These are phyloP conservation scores for Colletotrichum lentis DNA, from an alignment of 2,329 filamentous ascomycete species.

Conservation along the genomic window DNA sequence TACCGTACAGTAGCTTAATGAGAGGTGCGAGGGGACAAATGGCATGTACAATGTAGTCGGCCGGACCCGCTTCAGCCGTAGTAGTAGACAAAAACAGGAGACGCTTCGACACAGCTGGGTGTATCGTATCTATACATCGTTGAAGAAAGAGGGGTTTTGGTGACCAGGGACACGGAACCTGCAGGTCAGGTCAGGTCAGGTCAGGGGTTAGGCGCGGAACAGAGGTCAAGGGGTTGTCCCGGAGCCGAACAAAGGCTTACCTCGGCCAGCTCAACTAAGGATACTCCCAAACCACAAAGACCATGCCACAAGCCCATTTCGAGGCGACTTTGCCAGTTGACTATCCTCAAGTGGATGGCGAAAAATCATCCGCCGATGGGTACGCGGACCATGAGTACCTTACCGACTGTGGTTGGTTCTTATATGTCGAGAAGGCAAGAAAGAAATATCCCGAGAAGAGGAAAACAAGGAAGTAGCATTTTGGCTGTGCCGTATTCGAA, in stretches of 20 bases:
- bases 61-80: slow-evolving; percentile 7
- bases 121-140: background rate
- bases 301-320: background rate
- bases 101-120: background rate
- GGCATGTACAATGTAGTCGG: slow-evolving; percentile 4
- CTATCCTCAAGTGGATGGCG: background rate
- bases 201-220: background rate
- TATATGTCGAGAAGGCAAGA: background rate
- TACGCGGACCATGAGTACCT: too few species aligned
- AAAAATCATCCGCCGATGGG: background rate
- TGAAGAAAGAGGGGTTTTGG: slow-evolving; percentile 28
- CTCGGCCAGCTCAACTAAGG: background rate
- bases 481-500: background rate
- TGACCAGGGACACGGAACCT: slow-evolving; percentile 18
- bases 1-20: too few species aligned
- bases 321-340: background rate
- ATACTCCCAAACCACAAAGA: background rate
- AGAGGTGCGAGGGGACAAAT: background rate
- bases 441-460: background rate
- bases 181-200: slow-evolving; percentile 1
- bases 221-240: slow-evolving; percentile 8
- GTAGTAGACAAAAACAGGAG: slow-evolving; percentile 6
- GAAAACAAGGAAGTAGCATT: background rate
- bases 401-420: background rate
- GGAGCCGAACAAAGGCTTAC: slow-evolving; percentile 9